Conservation (phyloP, 2,329 filamentous ascomycete genomes). For the Camillea tinctor region DNA sequence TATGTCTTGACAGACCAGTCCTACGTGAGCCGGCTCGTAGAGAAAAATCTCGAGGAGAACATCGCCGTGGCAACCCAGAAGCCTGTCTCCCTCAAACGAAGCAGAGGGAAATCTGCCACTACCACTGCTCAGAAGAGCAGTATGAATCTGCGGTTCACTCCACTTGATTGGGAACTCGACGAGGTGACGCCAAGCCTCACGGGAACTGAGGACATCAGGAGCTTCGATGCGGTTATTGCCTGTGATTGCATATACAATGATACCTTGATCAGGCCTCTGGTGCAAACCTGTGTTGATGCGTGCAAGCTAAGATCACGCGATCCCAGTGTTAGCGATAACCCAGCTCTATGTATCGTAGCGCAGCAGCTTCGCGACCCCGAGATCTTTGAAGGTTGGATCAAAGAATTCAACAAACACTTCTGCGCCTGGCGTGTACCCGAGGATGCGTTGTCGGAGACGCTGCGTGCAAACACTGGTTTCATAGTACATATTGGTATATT, state of each 20-base stretch:
- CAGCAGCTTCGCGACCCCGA: slow-evolving; percentile 85
- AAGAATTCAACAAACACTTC: slow-evolving; percentile 65
- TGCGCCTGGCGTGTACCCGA: slow-evolving; percentile 75
- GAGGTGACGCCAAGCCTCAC: slow-evolving; percentile 47
- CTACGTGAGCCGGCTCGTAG: slow-evolving; percentile 77
- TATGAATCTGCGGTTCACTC: slow-evolving; percentile 51
- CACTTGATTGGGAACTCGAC: slow-evolving; percentile 82
- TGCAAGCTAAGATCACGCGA: slow-evolving; percentile 56
- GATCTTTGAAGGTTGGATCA: slow-evolving; percentile 81
- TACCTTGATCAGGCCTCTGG: slow-evolving; percentile 74
- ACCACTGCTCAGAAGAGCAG: slow-evolving; percentile 3
- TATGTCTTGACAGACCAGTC: slow-evolving; percentile 86
- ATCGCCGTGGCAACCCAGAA: slow-evolving; percentile 12
- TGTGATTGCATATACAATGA: slow-evolving; percentile 98
- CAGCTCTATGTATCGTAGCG: slow-evolving; percentile 76
- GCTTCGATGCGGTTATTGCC: slow-evolving; percentile 74
- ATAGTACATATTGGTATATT: slow-evolving; percentile 77
- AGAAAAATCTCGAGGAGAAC: slow-evolving; percentile 72
- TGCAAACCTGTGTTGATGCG: slow-evolving; percentile 75
- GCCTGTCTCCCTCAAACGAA: slow-evolving; percentile 18
- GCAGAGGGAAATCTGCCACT: slow-evolving; percentile 16
- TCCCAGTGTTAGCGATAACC: slow-evolving; percentile 24
- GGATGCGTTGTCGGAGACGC: slow-evolving; percentile 52
- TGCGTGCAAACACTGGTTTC: slow-evolving; percentile 70
- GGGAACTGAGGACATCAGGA: slow-evolving; percentile 33